These are phyloP conservation scores for Solanum pinnatisectum DNA, from an alignment of 257 asterid species.

Conservation along the genomic window DNA sequence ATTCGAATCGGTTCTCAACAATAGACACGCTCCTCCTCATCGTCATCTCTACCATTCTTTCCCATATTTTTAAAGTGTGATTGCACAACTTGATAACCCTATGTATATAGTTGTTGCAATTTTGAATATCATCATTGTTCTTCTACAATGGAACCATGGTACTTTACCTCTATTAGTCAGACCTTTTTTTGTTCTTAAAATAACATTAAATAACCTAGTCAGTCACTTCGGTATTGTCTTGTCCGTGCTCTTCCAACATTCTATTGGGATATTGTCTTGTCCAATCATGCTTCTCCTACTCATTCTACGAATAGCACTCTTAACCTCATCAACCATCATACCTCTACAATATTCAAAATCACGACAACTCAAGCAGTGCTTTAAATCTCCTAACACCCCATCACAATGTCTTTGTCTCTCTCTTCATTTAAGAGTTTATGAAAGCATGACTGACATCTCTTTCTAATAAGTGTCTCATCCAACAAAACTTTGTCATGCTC, in stretches of 20 bases:
- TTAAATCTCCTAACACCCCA: neutral
- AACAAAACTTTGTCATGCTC: neutral
- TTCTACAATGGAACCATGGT: neutral
- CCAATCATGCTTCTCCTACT: neutral
- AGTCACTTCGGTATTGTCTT: neutral
- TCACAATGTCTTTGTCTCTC: neutral
- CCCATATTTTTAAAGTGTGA: neutral
- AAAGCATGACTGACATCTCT: neutral
- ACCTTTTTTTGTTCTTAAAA: neutral
- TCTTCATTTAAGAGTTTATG: neutral
- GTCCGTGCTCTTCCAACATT: neutral
- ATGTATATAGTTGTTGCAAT: neutral
- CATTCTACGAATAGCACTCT: neutral
- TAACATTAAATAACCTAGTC: too few relatives aligned
- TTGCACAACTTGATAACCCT: neutral
- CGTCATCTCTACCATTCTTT: neutral
- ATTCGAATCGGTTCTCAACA: neutral
- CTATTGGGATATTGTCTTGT: neutral
- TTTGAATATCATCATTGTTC: neutral
- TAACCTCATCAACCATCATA: neutral
- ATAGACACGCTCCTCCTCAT: neutral
- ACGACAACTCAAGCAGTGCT: neutral
- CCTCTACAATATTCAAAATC: neutral
- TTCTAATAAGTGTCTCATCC: neutral
- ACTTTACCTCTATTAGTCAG: neutral